Evolutionary conservation across 2,329 filamentous ascomycete genomes (phyloP).

Genomic region (Aspergillus cejpii): DNA sequence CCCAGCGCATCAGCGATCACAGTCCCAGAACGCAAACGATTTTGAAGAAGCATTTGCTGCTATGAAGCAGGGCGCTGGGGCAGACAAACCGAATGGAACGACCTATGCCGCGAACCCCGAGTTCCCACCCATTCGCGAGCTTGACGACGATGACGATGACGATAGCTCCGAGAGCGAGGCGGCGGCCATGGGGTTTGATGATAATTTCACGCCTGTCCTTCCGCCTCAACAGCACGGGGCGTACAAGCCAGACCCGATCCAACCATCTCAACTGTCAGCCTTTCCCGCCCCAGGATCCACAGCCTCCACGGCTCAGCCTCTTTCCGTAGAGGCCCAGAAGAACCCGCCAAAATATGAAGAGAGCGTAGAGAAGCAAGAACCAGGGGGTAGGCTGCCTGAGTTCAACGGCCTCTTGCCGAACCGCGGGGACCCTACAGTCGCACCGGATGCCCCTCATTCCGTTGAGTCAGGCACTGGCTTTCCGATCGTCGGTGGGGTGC

Average conservation of each 20-base stretch:
- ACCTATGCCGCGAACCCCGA: slow-evolving; percentile 49
- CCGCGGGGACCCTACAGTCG: slow-evolving; percentile 35
- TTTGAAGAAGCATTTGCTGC: slow-evolving; percentile 44
- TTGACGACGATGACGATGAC: slow-evolving; percentile 77
- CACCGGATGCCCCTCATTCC: slow-evolving; percentile 37
- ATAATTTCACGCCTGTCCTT: slow-evolving; percentile 72
- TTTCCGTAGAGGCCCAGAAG: slow-evolving; percentile 51
- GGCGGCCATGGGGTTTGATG: slow-evolving; percentile 65
- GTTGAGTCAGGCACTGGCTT: slow-evolving; percentile 33
- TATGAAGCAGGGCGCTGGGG: slow-evolving; percentile 44
- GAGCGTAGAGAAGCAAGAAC: slow-evolving; percentile 19
- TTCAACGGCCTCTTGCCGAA: slow-evolving; percentile 38
- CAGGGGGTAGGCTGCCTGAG: slow-evolving; percentile 30
- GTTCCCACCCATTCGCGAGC: slow-evolving; percentile 87
- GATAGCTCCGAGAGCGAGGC: slow-evolving; percentile 65
- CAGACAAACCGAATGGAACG: slow-evolving; percentile 34
- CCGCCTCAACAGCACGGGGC: slow-evolving; percentile 29
- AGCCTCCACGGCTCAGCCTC: slow-evolving; percentile 32
- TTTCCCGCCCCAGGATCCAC: slow-evolving; percentile 38
- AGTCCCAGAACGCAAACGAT: slow-evolving; percentile 43
- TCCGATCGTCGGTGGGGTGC: slow-evolving; percentile 34
- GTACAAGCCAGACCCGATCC: slow-evolving; percentile 30
- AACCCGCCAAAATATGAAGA: slow-evolving; percentile 47
- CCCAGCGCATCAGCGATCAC: slow-evolving; percentile 39
- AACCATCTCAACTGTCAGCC: slow-evolving; percentile 33